A percentile compares a stretch with the other conserved stretches of the same genome.
These are phyloP conservation scores for Aurifilum marmelostoma DNA, from an alignment of 2,329 filamentous ascomycete genomes.

Conservation along the genomic window DNA sequence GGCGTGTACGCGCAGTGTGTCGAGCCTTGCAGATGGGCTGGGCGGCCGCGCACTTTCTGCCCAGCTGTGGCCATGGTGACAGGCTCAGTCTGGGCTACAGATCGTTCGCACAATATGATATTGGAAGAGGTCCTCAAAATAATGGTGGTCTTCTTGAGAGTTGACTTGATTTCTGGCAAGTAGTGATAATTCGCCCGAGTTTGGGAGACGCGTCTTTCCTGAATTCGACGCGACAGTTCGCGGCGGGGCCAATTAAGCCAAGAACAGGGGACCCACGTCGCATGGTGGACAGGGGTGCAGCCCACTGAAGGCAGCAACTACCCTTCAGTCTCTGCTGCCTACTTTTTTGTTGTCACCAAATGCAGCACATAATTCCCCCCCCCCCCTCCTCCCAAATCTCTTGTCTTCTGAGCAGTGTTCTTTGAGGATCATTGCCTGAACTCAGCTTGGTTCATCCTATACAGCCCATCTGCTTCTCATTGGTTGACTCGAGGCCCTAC, in stretches of 20 bases:
- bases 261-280: constrained; percentile 21
- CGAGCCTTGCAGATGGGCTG: constrained; percentile 80
- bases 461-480: not conserved
- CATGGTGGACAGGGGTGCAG: constrained; percentile 3
- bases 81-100: not conserved
- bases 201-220: constrained; percentile 27
- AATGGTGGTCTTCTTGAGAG: not conserved
- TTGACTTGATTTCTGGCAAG: no score
- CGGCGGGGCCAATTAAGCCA: constrained; percentile 28
- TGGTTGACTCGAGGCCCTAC: not conserved
- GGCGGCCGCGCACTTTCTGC: constrained; percentile 62
- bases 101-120: not conserved
- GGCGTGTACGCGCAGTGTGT: constrained; percentile 91
- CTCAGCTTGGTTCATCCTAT: not conserved
- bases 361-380: not conserved
- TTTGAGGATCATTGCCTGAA: not conserved
- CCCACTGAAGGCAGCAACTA: not conserved
- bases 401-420: not conserved
- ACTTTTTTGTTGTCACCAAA: not conserved
- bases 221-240: constrained; percentile 17
- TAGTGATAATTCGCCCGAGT: not conserved
- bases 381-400: not conserved
- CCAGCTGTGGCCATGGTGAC: constrained; percentile 44
- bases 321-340: not conserved
- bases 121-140: not conserved